Conservation (phyloP, 2,329 filamentous ascomycete genomes). For the Neonectria hederae region DNA sequence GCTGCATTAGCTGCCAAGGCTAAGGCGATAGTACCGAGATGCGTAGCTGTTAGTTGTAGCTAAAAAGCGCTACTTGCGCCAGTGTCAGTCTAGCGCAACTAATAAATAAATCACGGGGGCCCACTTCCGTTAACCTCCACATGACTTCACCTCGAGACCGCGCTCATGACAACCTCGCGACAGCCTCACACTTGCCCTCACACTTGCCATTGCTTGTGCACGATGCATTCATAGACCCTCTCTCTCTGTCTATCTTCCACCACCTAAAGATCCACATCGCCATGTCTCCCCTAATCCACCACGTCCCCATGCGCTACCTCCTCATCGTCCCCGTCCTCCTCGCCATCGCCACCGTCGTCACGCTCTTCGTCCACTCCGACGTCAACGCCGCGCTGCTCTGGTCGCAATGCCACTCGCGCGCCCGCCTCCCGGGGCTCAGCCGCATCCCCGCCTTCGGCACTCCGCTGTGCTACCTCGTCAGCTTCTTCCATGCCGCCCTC, state of each 20-base stretch:
- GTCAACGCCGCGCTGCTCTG: constrained; percentile 62
- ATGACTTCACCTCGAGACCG: background rate
- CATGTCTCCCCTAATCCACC: constrained; percentile 55
- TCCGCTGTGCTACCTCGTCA: constrained; percentile 59
- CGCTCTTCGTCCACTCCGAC: constrained; percentile 58
- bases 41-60: background rate
- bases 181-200: background rate
- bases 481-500: constrained; percentile 58
- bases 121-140: background rate
- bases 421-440: constrained; percentile 56
- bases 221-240: background rate
- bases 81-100: background rate
- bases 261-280: background rate
- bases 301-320: constrained; percentile 62
- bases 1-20: no score
- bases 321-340: constrained; percentile 60
- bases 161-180: background rate
- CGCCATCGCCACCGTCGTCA: constrained; percentile 52
- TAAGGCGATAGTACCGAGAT: background rate
- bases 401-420: constrained; percentile 62
- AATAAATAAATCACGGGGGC: constrained; percentile 4
- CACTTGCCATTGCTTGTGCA: background rate
- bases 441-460: constrained; percentile 57
- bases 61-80: background rate
- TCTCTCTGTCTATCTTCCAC: background rate